Evolutionary conservation across 768 basidiomycete species (phyloP).

Genomic region (Podaxis rugospora): DNA sequence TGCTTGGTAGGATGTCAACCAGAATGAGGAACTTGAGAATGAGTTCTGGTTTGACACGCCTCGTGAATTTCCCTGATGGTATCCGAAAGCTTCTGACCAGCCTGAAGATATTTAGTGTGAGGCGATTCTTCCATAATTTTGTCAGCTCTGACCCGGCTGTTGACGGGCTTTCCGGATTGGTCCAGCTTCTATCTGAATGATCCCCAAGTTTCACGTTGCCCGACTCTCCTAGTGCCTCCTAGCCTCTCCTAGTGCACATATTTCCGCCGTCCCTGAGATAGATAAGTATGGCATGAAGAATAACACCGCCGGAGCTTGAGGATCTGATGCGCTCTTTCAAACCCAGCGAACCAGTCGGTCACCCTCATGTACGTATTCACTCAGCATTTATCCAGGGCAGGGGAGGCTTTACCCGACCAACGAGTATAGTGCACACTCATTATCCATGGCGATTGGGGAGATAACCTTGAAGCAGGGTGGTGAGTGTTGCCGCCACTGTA

Average conservation of each 20-base stretch:
- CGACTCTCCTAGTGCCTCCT: background rate
- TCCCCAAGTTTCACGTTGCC: background rate
- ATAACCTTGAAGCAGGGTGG: background rate
- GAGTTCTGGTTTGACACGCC: too few relatives aligned
- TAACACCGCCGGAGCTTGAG: background rate
- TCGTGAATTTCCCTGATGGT: too few relatives aligned
- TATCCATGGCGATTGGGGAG: background rate
- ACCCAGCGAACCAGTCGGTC: background rate
- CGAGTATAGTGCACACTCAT: background rate
- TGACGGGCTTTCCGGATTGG: background rate
- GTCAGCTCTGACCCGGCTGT: too few relatives aligned
- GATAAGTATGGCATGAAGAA: background rate
- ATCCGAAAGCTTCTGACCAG: too few relatives aligned
- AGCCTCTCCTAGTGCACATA: background rate
- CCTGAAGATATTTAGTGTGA: too few relatives aligned
- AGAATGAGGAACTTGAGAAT: too few relatives aligned
- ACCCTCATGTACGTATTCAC: background rate
- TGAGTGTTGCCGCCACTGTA: background rate
- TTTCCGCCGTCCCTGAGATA: background rate
- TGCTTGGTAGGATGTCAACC: too few relatives aligned
- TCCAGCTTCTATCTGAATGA: background rate
- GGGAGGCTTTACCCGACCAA: background rate
- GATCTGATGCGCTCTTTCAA: too few relatives aligned
- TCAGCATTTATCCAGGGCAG: background rate
- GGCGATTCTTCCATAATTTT: too few relatives aligned